phyloP scores from a whole-genome alignment of 345 rosid species.

The Eucalyptus pumila region DNA sequence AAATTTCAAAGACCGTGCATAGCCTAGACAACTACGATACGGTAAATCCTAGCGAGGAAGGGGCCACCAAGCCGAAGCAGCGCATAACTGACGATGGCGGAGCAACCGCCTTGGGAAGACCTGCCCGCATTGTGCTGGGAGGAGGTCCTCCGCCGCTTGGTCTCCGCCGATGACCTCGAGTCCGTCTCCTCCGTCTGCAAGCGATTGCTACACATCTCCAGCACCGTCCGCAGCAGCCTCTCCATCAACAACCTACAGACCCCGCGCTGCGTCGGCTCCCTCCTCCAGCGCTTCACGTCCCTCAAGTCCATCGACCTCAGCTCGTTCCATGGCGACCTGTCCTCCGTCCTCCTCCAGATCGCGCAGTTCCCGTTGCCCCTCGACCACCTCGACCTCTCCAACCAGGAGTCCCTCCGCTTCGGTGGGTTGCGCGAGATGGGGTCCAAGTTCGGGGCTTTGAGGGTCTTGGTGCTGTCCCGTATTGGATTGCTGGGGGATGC shows the following conservation, averaged over 20 bases:
- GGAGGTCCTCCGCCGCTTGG: neutral
- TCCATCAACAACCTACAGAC: conserved; percentile 15
- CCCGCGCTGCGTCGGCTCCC: conserved; percentile 9
- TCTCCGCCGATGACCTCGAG: conserved; percentile 22
- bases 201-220: conserved; percentile 39
- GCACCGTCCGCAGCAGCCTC: conserved; percentile 36
- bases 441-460: conserved; percentile 10
- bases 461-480: conserved; percentile 28
- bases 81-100: no score
- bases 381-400: conserved; percentile 28
- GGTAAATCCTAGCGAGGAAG: no score
- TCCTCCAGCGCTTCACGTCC: conserved; percentile 24
- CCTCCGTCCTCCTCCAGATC: conserved; percentile 14
- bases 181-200: conserved; percentile 46
- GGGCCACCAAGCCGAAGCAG: no score
- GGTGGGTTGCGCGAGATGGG: conserved; percentile 8
- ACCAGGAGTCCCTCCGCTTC: conserved; percentile 15
- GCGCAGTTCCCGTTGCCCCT: conserved; percentile 28
- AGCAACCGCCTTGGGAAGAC: no score
- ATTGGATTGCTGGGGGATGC: neutral
- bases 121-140: no score
- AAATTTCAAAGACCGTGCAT: no score
- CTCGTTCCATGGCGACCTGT: conserved; percentile 1
- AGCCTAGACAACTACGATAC: no score
- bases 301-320: conserved; percentile 21